Conservation (phyloP, 1,284 basidiomycete genomes). For the Dichomitus squalens region DNA sequence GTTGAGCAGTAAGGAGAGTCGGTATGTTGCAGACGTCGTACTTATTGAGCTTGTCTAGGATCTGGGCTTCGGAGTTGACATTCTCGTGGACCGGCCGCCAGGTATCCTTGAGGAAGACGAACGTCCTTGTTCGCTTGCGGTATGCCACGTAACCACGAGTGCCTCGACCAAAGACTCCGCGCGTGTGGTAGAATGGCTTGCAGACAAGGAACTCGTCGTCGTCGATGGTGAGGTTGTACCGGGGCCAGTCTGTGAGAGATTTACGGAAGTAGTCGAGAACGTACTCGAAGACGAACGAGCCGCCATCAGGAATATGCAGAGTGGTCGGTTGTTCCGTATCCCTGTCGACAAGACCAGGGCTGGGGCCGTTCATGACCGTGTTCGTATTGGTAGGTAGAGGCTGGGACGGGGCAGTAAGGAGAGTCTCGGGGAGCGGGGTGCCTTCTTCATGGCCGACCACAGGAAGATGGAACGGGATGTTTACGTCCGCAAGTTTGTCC, state of each 20-base stretch:
- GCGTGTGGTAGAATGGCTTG: neutral
- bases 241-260: neutral
- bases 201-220: neutral
- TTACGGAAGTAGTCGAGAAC: neutral
- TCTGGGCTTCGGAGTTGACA: neutral
- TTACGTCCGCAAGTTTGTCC: neutral
- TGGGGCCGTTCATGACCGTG: neutral
- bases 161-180: neutral
- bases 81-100: neutral
- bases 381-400: neutral
- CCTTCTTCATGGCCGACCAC: neutral
- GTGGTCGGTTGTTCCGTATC: too few species aligned
- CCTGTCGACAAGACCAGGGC: too few species aligned
- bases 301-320: too few species aligned
- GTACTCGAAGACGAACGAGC: neutral
- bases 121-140: neutral
- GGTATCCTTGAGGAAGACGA: constrained; percentile 2
- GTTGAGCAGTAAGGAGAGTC: neutral
- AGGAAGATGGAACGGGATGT: neutral
- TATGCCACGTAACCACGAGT: constrained; percentile 2
- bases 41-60: neutral
- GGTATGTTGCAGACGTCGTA: neutral
- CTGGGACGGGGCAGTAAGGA: too few species aligned
- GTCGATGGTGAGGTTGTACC: neutral
- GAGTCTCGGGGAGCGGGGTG: neutral